Base-by-base conservation (phyloP, 2,329 filamentous ascomycete genomes). In the Colletotrichum liriopes region DNA sequence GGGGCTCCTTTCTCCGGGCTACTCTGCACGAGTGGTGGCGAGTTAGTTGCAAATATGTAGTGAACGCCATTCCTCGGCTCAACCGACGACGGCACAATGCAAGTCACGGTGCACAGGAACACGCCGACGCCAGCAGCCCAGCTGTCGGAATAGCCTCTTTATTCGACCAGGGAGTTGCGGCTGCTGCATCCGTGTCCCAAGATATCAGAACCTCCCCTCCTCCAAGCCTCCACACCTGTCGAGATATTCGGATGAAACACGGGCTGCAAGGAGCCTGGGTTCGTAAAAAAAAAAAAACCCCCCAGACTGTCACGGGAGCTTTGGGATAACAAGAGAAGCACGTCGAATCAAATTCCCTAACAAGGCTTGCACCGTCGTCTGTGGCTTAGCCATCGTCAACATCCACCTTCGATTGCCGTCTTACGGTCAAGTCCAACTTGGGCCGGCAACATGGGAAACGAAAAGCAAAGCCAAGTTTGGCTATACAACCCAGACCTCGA, bases 221-320 rank as follows among this genome's bases (percentile, higher is more conserved):
- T 20, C 39, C 26, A n/a, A 29, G 32, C 65, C 43, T 68, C 59
- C 52, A 68, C 56, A 63, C 39, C 54, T 51, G 54, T 66, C 67
- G 60, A 71, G 67, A 35, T 66, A 47, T 71, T 75, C 67, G 67
- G 67, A 72, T 71, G 61, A 73, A 70, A 73, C 62, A 35, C 67
- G 32, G 23, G 61, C 39, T 61, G 55, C 71, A 66, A 39, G 67
- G 67, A 67, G 62, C 62, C 67, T 66, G 49, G 71, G 49, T 56
- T 62, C 51, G 39, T 58, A 26, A 20, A 69, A 54, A 51, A 58
- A 23, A 66, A 49, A 26, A 26, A n/a, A n/a, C n/a, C n/a, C 56
- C 68, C 68, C 58, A 52, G 58, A 52, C 52, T 59, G 47, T 37
- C 47, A 72, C 39, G 32, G 47, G 52, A 68, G 65, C 69, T 59